Evolutionary conservation across 1,284 basidiomycete genomes (phyloP), one percentile per base, ranked within the genome.

Genomic region (Thelephora terrestris): DNA sequence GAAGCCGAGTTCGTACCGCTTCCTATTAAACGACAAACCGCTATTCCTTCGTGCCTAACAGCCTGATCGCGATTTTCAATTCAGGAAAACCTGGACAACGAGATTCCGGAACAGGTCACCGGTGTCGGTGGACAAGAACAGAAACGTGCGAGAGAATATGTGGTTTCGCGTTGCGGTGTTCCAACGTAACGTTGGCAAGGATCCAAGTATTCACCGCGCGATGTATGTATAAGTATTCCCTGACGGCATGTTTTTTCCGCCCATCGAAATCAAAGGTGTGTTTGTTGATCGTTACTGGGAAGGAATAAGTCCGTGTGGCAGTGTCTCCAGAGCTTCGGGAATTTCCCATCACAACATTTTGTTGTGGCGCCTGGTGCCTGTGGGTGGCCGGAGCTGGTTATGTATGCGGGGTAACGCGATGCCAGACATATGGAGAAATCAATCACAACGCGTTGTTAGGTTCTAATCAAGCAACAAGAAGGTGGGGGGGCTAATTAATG

Each of bases 51-150:
- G 25, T 43, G 43, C n/a, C 24, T 23, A 39, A 23, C 45, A 27
- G 16, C 10, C 32, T 25, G 20, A 48, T 20, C n/a, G 46, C 46
- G 38, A 42, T 52, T 36, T 46, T 63, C 50, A 55, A 12, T 44
- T 17, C 55, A 88, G 91, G 68, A 80, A 53, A 93, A 95, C 61
- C 63, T 81, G 29, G 91, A 95, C 50, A 78, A 78, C n/a, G 76
- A 86, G 65, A 80, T 78, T 14, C 83, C 92, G 10, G 92, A 95
- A 65, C 78, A 90, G 53, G 72, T 94, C 24, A 79, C 82, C 40
- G 92, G 92, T 5, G 88, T 95, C 0, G 89, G 90, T n/a, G 88
- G 83, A 32, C 69, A 77, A 54, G 92, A 94, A 66, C 90, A 93
- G 68, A 81, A 75, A 58, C 74, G 79, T 52, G 87, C 82, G 20